These are phyloP conservation scores for Leishmania major DNA, from an alignment of 208 protist genomes.

Conservation along the genomic window DNA sequence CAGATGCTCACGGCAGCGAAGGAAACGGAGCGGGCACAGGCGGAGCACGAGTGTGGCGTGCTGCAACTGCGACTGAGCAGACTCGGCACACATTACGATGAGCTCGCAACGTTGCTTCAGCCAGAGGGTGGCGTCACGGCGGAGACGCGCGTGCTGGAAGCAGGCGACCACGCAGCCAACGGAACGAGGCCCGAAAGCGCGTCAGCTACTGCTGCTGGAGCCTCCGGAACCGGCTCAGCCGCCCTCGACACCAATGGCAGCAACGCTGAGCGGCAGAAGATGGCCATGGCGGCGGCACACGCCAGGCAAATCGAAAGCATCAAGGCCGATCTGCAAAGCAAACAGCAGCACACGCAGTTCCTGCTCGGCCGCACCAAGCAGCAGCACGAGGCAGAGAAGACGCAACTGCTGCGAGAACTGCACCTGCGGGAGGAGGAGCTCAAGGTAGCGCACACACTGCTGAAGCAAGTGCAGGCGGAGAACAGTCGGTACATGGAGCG, in stretches of 20 bases:
- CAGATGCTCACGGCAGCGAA: constrained; percentile 29
- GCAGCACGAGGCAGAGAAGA: constrained; percentile 48
- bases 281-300: constrained; percentile 19
- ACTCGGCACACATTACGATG: constrained; percentile 30
- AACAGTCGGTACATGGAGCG: constrained; percentile 40
- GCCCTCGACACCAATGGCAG: too few relatives aligned
- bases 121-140: background rate
- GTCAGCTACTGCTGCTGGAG: background rate
- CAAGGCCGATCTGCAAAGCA: constrained; percentile 42
- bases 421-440: constrained; percentile 68
- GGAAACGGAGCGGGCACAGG: constrained; percentile 36
- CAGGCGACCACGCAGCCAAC: background rate
- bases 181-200: background rate
- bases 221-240: background rate
- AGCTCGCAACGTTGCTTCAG: constrained; percentile 29
- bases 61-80: constrained; percentile 22
- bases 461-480: constrained; percentile 66
- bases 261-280: constrained; percentile 14
- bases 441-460: constrained; percentile 54
- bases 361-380: constrained; percentile 25
- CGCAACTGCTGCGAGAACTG: constrained; percentile 56
- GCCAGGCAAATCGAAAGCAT: constrained; percentile 35
- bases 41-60: constrained; percentile 28
- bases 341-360: constrained; percentile 36
- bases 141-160: background rate